Evolutionary conservation across 352 stramenopile species (phyloP), one percentile per base, ranked within the genome.

Genomic region (Phytopythium ostracodes): DNA sequence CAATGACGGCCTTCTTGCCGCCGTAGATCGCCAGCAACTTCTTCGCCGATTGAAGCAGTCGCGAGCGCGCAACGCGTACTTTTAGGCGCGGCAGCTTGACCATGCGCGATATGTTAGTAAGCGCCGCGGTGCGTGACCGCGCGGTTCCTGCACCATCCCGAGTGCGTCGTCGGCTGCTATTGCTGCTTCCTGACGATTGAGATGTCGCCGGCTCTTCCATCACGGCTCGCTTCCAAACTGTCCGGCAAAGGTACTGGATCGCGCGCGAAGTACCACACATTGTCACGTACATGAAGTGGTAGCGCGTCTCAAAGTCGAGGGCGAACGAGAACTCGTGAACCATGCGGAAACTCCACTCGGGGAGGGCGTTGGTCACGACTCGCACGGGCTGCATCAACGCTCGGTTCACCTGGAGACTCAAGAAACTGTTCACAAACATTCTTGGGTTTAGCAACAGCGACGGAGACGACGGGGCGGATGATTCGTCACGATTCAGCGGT

Each of bases 1-100:
- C 84, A 46, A 92, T 83, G 42, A 91, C 74, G 20, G 81, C 76
- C 56, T 88, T 87, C 70, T 87, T 87, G 27, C 84, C 84, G 17
- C 84, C 81, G 56, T 92, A 91, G 49, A 90, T 79, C 17, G 77
- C 64, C 18, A 92, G 62, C 11, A 92, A 64, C 65, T 92, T 92
- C 68, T 85, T 80, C 5, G 84, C 84, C 2, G 81, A 92, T 58
- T 84, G 72, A 22, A 92, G 65, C 18, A 92, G 57, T 2, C 78
- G 76, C 11, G 76, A 73, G 1, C 84, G 75, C 0, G 84, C 73
- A 11, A 92, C 84, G 14, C 84, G 81, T 4, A 92, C 84, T 66
- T 92, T 92, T 2, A 92, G 63, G 2, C 84, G 84, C 44, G 81
- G 81, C 11, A 92, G 73, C 56, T 89, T 91, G 8, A 87, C 81